Conservation (phyloP, 306 rosid species). For the Cucurbita pepo region DNA sequence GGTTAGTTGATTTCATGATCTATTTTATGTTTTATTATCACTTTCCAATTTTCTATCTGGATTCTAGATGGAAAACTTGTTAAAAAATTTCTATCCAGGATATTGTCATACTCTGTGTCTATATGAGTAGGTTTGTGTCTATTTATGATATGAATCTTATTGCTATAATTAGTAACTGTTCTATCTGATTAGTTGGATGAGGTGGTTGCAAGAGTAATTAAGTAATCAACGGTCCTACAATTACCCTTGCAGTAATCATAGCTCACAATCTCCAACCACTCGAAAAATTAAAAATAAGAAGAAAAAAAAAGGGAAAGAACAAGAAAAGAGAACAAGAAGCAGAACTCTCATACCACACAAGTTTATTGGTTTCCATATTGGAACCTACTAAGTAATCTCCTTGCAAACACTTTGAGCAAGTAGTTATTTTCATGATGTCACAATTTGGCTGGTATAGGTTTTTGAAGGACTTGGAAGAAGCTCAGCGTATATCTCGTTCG, state of each 20-base stretch:
- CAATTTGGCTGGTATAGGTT: constrained; percentile 32
- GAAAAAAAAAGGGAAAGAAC: background rate
- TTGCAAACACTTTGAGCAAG: background rate
- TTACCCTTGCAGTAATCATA: background rate
- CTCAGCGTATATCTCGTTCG: constrained; percentile 63
- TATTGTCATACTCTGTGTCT: background rate
- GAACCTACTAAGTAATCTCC: background rate
- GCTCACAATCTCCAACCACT: background rate
- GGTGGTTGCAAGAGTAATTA: background rate
- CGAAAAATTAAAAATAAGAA: background rate
- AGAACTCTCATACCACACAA: background rate
- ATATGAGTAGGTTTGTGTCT: background rate
- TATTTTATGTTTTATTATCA: background rate
- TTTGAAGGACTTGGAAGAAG: constrained; percentile 93
- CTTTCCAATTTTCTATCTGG: background rate
- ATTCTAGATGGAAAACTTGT: background rate
- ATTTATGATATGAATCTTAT: background rate
- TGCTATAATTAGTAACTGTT: background rate
- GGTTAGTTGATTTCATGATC: background rate
- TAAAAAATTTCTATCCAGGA: background rate
- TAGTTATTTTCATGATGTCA: background rate
- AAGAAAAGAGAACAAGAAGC: background rate
- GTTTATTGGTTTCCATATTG: background rate
- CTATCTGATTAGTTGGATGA: background rate
- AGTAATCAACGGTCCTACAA: background rate